Evolutionary conservation across 2,329 filamentous ascomycete genomes (phyloP), one percentile per base, ranked within the genome.

Genomic region (Cercospora sp.): DNA sequence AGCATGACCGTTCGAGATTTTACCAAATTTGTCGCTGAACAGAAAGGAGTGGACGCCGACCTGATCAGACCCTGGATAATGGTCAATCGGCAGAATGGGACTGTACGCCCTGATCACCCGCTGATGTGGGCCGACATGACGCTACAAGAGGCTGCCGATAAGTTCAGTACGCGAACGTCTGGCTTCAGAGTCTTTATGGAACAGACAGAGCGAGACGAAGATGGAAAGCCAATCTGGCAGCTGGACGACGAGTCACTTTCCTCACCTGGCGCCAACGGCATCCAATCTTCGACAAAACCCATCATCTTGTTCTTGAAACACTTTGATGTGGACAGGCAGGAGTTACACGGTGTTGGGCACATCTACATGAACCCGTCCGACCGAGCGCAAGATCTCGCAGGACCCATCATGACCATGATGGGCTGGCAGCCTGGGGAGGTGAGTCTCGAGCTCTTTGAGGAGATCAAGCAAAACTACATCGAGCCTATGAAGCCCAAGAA

Each of bases 21-120:
- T 70, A 87, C 90, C 5, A 83, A 84, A 28, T 85, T 86, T 23
- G 85, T 98, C 68, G 93, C 91, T 0, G 81, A 87, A 45, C 91
- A 97, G 66, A 84, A 91, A 60, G 85, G 84, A 0, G 80, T 91
- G 60, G 89, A 94, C 55, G 84, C 90, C 0, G 88, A 88, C 66
- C 87, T 88, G 69, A 81, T 98, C 26, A 88, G 95, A 23, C 87
- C 97, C 18, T 99, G 95, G 96, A 88, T 93, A 64, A 97, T 99
- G 94, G 95, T 99, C 1, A 98, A 97, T 77, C 90, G 95, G 10
- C 95, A 99, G 79, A 99, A 99, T 78, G 97, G 97, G 80, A 99
- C 95, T 0, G 90, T 93, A 42, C 89, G 95, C 18, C 95, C 96
- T 0, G 95, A 99, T 77, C 90, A 92, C 67, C 92, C 93, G 0